Conservation (phyloP, 1,284 basidiomycete species). For the Ceratobasidium theobromae region DNA sequence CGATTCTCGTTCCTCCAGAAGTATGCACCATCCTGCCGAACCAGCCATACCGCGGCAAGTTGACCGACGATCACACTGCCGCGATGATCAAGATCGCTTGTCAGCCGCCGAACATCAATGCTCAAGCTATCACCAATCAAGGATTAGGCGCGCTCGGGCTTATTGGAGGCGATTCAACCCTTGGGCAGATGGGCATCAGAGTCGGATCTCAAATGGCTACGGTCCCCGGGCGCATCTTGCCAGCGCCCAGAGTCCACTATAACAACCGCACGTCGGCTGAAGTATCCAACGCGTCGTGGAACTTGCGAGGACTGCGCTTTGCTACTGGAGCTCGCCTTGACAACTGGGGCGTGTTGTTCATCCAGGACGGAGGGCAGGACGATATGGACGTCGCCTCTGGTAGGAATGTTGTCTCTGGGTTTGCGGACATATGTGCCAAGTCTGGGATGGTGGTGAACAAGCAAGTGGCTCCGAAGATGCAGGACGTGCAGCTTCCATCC, state of each 20-base stretch:
- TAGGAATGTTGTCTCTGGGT: constrained; percentile 47
- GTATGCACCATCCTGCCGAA: constrained; percentile 68
- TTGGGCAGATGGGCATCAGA: constrained; percentile 59
- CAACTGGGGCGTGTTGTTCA: constrained; percentile 64
- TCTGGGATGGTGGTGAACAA: constrained; percentile 59
- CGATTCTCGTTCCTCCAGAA: constrained; percentile 62
- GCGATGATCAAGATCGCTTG: constrained; percentile 68
- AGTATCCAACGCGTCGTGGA: constrained; percentile 68
- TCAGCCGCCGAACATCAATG: constrained; percentile 67
- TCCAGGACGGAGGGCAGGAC: constrained; percentile 55
- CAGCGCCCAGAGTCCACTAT: constrained; percentile 61
- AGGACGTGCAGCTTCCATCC: constrained; percentile 48
- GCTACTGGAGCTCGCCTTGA: constrained; percentile 42
- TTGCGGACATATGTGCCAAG: constrained; percentile 57
- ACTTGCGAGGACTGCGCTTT: constrained; percentile 63
- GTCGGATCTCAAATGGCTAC: constrained; percentile 68
- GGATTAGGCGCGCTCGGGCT: constrained; percentile 67
- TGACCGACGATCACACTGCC: constrained; percentile 65
- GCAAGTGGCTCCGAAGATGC: constrained; percentile 41
- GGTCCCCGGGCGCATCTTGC: constrained; percentile 68
- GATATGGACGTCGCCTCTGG: constrained; percentile 45
- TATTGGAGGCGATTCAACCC: constrained; percentile 43
- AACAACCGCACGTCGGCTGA: constrained; percentile 44
- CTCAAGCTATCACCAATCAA: constrained; percentile 54
- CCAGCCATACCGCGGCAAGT: constrained; percentile 69